A percentile compares a stretch with the other conserved stretches of the same genome.
Evolutionary conservation across 805 yeast genomes (phyloP).

Genomic region (Myxozyma mucilagina): DNA sequence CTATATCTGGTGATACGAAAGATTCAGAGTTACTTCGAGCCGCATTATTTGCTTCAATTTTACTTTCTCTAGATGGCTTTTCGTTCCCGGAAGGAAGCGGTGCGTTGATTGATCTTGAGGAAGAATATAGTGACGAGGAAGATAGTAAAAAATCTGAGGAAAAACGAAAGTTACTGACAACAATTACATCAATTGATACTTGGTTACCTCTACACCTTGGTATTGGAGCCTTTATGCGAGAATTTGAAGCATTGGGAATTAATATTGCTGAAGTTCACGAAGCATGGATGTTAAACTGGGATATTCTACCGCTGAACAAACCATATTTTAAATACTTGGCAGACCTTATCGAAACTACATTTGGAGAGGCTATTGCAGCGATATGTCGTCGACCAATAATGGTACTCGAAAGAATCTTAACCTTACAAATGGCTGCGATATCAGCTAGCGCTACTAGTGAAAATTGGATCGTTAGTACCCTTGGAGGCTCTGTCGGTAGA

Average conservation of each 20-base stretch:
- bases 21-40: slow-evolving; percentile 11
- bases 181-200: slow-evolving; percentile 15
- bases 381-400: slow-evolving; percentile 3
- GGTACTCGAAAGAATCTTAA: slow-evolving; percentile 12
- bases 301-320: slow-evolving; percentile 5
- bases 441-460: neutral
- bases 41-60: slow-evolving; percentile 15
- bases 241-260: neutral
- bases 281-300: slow-evolving; percentile 14
- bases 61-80: slow-evolving; percentile 19
- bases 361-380: neutral
- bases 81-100: slow-evolving; percentile 14
- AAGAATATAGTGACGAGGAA: neutral
- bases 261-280: neutral
- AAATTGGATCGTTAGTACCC: slow-evolving; percentile 1
- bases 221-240: slow-evolving; percentile 8
- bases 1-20: slow-evolving; percentile 1
- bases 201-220: slow-evolving; percentile 20
- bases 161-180: neutral
- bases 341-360: neutral
- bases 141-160: neutral
- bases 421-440: slow-evolving; percentile 1
- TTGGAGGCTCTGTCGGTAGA: slow-evolving; percentile 7
- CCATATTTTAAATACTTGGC: slow-evolving; percentile 7
- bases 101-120: slow-evolving; percentile 1